Evolutionary conservation across 1,284 basidiomycete genomes (phyloP).

Genomic region (Pseudozyma sp.): DNA sequence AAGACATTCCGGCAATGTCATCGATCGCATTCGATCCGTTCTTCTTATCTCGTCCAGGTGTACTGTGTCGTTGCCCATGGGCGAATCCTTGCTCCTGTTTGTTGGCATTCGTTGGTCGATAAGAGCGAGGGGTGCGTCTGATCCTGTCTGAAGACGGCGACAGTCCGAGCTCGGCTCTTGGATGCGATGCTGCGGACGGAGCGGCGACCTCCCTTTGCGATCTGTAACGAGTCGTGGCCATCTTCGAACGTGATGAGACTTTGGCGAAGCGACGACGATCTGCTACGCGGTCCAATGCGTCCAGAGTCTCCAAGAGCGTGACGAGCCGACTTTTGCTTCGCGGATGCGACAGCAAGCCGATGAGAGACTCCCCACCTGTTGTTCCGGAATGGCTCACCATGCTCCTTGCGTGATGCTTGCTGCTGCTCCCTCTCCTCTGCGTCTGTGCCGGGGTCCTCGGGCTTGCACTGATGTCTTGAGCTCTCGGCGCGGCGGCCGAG

Average conservation of each 20-base stretch:
- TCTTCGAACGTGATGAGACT: background rate
- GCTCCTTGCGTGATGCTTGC: conserved; percentile 1
- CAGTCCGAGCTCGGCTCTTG: background rate
- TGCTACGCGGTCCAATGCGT: conserved; percentile 24
- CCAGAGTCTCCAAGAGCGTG: conserved; percentile 25
- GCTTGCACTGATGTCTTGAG: too few relatives aligned
- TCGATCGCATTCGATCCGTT: conserved; percentile 5
- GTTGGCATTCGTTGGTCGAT: conserved; percentile 1
- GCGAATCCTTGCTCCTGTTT: conserved; percentile 10
- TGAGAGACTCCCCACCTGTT: conserved; percentile 10
- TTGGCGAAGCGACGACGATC: conserved; percentile 16
- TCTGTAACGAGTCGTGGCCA: background rate
- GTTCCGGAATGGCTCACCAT: background rate
- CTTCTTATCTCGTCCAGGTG: conserved; percentile 10
- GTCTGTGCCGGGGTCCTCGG: too few relatives aligned
- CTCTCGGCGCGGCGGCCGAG: too few relatives aligned
- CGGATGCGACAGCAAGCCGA: conserved; percentile 30
- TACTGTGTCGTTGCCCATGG: conserved; percentile 8
- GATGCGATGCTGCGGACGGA: background rate
- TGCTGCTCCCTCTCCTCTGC: background rate
- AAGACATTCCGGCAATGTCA: conserved; percentile 45
- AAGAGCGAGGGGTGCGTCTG: conserved; percentile 13
- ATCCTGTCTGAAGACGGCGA: background rate
- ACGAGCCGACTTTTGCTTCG: conserved; percentile 24
- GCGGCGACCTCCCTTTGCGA: background rate